Base-by-base conservation (phyloP, 352 stramenopile species). In the Pythium folliculosum region DNA sequence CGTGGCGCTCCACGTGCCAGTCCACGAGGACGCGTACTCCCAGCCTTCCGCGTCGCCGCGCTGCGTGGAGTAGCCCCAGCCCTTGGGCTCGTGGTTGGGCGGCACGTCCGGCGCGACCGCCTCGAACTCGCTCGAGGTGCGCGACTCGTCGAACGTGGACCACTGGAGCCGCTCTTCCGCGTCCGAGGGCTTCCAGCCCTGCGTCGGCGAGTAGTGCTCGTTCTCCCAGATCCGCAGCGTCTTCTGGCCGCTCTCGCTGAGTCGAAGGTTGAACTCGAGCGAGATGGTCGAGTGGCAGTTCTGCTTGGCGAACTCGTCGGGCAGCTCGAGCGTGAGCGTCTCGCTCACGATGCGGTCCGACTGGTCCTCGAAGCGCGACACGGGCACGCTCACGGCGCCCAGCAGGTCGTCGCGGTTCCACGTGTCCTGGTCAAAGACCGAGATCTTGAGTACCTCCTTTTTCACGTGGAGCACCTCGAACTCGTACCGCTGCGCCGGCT, bases 151-250 rank as follows among this genome's bases (percentile, higher is more conserved):
- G 47, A 77, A 82, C 13, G 80, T 81, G 48, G 75, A 84, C 77
- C 79, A 90, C 56, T 89, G 78, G 21, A 69, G 71, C 51, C 77
- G 75, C 35, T 87, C 69, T 53, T 81, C 73, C 70, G 78, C 80
- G 72, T 89, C 63, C 70, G 45, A 77, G 71, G 12, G 84, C 69
- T 30, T 71, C 75, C 84, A 86, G 78, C 55, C 73, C 56, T 25
- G 69, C 70, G 57, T 78, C 64, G 48, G 68, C 58, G 53, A 38
- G 62, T 77, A 93, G 63, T 78, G 63, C 60, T 91, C 80, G 56
- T 90, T 90, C 72, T 93, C 81, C 80, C 80, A 90, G 19, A 91
- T 71, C 50, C 73, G 78, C 50, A 93, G 61, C 43, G 73, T 82
- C 66, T 77, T 77, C 50, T 88, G 69, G 66, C 80, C 77, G 62